A percentile compares a stretch with the other conserved stretches of the same genome.
phyloP scores from a whole-genome alignment of 2,329 filamentous ascomycete genomes.

The Thelonectria olida region DNA sequence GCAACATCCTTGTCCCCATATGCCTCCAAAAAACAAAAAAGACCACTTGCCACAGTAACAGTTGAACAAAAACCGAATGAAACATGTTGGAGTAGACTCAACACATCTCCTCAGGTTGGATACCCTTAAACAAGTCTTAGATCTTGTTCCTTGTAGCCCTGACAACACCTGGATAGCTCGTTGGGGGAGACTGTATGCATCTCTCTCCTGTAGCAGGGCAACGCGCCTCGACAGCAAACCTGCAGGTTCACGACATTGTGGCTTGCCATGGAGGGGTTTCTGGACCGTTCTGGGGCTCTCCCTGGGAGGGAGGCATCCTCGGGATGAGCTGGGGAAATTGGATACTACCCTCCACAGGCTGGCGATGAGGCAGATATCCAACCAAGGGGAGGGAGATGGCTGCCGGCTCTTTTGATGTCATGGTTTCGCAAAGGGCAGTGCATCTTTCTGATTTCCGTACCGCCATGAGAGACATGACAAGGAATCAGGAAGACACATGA shows the following conservation, averaged over 20 bases:
- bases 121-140: conserved; percentile 24
- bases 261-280: conserved; percentile 7
- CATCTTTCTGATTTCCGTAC: conserved; percentile 21
- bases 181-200: neutral
- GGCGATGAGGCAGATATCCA: conserved; percentile 37
- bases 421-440: conserved; percentile 28
- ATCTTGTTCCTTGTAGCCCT: conserved; percentile 24
- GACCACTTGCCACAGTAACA: conserved; percentile 15
- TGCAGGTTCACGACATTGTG: conserved; percentile 26
- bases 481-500: conserved; percentile 27
- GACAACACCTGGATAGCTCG: neutral
- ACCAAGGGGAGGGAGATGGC: conserved; percentile 5
- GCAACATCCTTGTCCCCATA: conserved; percentile 24
- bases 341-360: conserved; percentile 23
- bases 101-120: conserved; percentile 4
- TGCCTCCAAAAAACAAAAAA: conserved; percentile 24
- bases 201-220: conserved; percentile 21
- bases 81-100: neutral
- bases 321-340: conserved; percentile 19
- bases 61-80: conserved; percentile 21
- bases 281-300: neutral
- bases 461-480: conserved; percentile 28
- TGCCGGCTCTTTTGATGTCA: conserved; percentile 12
- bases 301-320: conserved; percentile 14
- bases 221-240: conserved; percentile 4